Base-by-base conservation (phyloP, 345 rosid species). In the Noccaea caerulescens region DNA sequence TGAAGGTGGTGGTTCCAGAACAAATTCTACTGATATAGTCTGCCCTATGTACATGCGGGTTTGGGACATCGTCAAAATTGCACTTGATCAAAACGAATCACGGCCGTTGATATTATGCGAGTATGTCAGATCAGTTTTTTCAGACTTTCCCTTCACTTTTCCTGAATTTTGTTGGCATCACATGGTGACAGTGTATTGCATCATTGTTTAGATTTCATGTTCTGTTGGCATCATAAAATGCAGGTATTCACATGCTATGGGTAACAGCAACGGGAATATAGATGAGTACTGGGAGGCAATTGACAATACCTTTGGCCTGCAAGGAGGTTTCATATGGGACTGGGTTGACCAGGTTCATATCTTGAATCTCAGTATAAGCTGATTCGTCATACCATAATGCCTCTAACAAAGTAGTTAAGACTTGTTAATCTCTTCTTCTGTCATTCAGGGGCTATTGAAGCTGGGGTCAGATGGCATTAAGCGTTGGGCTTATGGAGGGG, bases 21-120 rank as follows among this genome's bases (percentile, higher is more conserved):
- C 97, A 58, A 18, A 78, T 27, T 94, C 97, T 58, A 94, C 99
- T 51, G 99, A 94, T 78, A 82, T 94, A 25, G 82, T 94, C 25
- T 94, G 99, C 76, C 99, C 99, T 10, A 94, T 94, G 99, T 94
- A 94, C 74, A 91, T 94, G 99, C 96, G 97, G 33, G 82, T 94
- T 36, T 89, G 96, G 97, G 93, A 94, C 84, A 91, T 94, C 6
- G 86, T 91, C 81, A 85, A 86, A 82, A 91, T 94, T 76, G 97
- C 97, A 57, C 83, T 89, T n/a, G 96, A 94, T 79, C 87, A 87
- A 27, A 80, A 70, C 45, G 97, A 94, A 82, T 60, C 82, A 58
- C 96, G 99, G 8, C 99, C 99, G 30, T 63, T 94, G 82, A 94
- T 94, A 80, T 85, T 94, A 72, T 94, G 99, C 99, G 99, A 94